Percentiles rank a stretch among this genome's conserved stretches.
Evolutionary conservation across 106 monocot genomes (phyloP).

Genomic region (Narthecium ossifragum): DNA sequence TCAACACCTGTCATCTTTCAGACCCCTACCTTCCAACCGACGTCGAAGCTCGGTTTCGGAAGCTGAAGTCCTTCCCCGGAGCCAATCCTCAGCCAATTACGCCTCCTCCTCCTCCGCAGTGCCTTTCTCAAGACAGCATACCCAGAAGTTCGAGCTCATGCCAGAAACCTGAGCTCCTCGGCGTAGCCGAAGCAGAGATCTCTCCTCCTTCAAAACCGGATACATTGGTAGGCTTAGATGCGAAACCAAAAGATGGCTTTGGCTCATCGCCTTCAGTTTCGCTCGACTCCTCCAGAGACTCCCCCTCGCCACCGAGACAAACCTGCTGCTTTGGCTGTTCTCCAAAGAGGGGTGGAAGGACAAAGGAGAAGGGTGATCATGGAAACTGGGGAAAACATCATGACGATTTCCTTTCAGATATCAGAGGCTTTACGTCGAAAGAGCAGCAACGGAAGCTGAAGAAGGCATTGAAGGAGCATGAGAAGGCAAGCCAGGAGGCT

Average conservation of each 20-base stretch:
- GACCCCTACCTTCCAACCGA: conserved; percentile 35
- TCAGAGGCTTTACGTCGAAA: conserved; percentile 24
- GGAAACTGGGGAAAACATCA: not conserved
- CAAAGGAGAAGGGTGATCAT: conserved; percentile 11
- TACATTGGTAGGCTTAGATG: not conserved
- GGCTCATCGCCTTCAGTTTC: not conserved
- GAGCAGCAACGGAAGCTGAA: conserved; percentile 34
- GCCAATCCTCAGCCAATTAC: not conserved
- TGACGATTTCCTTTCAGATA: conserved; percentile 30
- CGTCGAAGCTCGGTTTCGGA: conserved; percentile 47
- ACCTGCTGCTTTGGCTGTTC: conserved; percentile 43
- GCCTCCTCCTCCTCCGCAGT: not conserved
- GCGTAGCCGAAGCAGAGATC: not conserved
- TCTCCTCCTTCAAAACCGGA: not conserved
- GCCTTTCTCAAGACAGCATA: conserved; percentile 3
- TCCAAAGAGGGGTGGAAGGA: conserved; percentile 26
- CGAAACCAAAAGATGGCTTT: conserved; percentile 2
- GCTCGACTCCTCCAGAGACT: not conserved
- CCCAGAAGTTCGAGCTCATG: not conserved
- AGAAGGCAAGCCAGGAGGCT: conserved; percentile 34
- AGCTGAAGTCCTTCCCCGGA: conserved; percentile 54
- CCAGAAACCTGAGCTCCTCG: not conserved
- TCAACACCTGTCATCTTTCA: conserved; percentile 61
- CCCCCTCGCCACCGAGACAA: conserved; percentile 26
- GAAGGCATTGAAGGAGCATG: conserved; percentile 46